Base-by-base conservation (phyloP, 371 early-diverging fungal species). In the Chytridium lagenaria region DNA sequence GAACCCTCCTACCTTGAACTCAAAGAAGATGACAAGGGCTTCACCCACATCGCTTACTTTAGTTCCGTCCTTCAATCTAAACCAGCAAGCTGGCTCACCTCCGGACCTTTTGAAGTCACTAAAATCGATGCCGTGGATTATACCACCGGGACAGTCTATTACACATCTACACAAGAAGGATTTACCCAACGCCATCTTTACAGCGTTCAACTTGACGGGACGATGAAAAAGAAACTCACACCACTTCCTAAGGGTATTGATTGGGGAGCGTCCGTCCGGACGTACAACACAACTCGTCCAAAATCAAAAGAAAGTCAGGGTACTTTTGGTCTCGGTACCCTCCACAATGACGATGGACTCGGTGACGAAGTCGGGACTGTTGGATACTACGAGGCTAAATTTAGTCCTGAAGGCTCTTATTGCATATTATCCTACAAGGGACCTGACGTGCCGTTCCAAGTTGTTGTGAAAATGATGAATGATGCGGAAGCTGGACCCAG, bases 81-180 rank as follows among this genome's bases (percentile, higher is more conserved):
- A 26, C 92, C 93, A 0, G 77, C 83, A 19, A 40, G 57, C 26
- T 94, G 92, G 91, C 77, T 98, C 40, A 97, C 98, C 0, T 78
- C 79, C 7, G 98, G 97, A 3, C 80, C 87, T 68, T 96, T 90
- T 88, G 97, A 98, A 73, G 94, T 98, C 16, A 82, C 90, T 16
- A 59, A 85, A 28, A 87, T 87, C 1, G 84, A 89, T 1, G 84
- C 87, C 1, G 83, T 94, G n/a, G 91, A 77, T 55, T 37, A 73
- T 23, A 80, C 81, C 1, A 76, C 81, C 3, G 88, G 90, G 31
- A 59, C 84, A 1, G 84, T 93, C 77, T 91, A 87, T 77, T 87
- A 75, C 52, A 44, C 65, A 1, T 57, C 63, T 12, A 67, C 69
- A 93, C 92, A 93, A 65, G 84, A 89, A 66, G 91, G 93, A 23